Base-by-base conservation (phyloP, 1,284 basidiomycete species). In the Ceratobasidium papillatum region DNA sequence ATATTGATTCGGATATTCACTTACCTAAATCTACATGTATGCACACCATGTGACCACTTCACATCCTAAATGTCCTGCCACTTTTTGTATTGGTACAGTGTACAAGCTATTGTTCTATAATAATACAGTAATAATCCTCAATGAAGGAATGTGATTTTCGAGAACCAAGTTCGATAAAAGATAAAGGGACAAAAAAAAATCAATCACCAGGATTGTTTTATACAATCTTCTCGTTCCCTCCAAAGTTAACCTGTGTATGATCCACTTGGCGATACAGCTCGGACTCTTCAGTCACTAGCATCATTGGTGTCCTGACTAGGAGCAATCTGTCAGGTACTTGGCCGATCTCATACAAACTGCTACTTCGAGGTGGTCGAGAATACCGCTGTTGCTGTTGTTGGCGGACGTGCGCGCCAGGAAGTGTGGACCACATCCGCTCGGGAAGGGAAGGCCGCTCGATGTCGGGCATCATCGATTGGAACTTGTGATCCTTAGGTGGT, bases 381-480 rank as follows among this genome's bases (percentile, higher is more conserved):
- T 27, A 32, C 5, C 38, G 52, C 19, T 45, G 41, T 14, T 58
- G 14, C 19, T 45, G 36, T 22, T 59, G 22, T 36, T 38, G 38
- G 5, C 36, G 58, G 1, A 3, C n/a, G 22, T 61, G 34, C 5
- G 58, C 19, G 5, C 58, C 32, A 32, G 52, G 54, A 19, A 59
- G 30, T n/a, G 54, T 27, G 22, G 54, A 71, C 65, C 51, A 68
- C 51, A 68, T 56, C 22, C 65, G 52, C 25, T 58, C 54, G 2
- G 66, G 66, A 17, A 71, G 41, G 14, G 66, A 59, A 2, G 66
- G 54, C n/a, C 54, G 66, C 27, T 71, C 66, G 25, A 71, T 59
- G n/a, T 71, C 66, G 27, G 54, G 66, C 17, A 59, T 22, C 34
- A 47, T 59, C 34, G 66, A 71, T 1, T 22, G 22, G 3, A 59